phyloP scores from a whole-genome alignment of 441 rosid species.

The Brassica hybrid region DNA sequence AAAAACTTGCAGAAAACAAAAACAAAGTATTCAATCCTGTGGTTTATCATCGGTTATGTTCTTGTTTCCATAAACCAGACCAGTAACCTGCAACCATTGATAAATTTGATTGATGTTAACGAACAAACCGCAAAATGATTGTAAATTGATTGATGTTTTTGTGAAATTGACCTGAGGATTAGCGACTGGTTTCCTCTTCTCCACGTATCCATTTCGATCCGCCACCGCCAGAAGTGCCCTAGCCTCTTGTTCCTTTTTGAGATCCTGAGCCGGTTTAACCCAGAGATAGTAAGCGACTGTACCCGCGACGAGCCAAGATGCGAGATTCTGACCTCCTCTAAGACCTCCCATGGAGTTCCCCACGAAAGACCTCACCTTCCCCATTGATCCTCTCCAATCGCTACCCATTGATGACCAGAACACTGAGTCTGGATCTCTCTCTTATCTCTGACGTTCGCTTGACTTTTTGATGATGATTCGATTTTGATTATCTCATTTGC shows the following conservation, averaged over 20 bases:
- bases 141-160: neutral
- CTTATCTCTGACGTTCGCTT: slow-evolving; percentile 1
- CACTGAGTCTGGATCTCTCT: slow-evolving; percentile 7
- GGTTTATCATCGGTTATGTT: slow-evolving; percentile 48
- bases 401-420: slow-evolving; percentile 46
- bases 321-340: slow-evolving; percentile 67
- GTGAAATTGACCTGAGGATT: slow-evolving; percentile 74
- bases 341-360: slow-evolving; percentile 88
- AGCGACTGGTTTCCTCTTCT: slow-evolving; percentile 74
- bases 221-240: slow-evolving; percentile 68
- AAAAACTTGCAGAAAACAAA: neutral
- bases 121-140: neutral
- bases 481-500: slow-evolving; percentile 32
- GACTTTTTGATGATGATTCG: slow-evolving; percentile 24
- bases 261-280: slow-evolving; percentile 91
- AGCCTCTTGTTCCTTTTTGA: slow-evolving; percentile 78
- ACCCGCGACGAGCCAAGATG: slow-evolving; percentile 91
- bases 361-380: slow-evolving; percentile 68
- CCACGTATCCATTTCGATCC: slow-evolving; percentile 67
- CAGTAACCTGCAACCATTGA: slow-evolving; percentile 59
- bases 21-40: slow-evolving; percentile 20
- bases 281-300: slow-evolving; percentile 88
- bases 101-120: no score
- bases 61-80: slow-evolving; percentile 79
- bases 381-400: slow-evolving; percentile 65